Conservation (phyloP, 208 protist genomes). For the Crithidia thermophila region DNA sequence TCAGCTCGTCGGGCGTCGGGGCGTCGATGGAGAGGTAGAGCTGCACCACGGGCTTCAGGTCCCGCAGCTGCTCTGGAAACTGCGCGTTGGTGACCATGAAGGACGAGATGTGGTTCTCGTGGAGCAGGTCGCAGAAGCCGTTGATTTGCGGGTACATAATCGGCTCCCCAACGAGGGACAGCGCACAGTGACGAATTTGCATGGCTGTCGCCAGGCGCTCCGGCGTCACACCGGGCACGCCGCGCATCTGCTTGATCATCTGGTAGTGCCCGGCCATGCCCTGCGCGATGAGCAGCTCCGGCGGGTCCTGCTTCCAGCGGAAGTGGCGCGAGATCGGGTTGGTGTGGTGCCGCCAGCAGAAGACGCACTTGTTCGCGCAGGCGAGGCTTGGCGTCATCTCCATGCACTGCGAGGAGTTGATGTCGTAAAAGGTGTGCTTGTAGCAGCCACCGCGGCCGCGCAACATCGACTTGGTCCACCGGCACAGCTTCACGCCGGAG, state of each 20-base stretch:
- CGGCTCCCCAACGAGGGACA: slow-evolving; percentile 96
- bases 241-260: slow-evolving; percentile 92
- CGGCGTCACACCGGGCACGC: slow-evolving; percentile 92
- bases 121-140: slow-evolving; percentile 82
- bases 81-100: slow-evolving; percentile 97
- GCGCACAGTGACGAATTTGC: slow-evolving; percentile 90
- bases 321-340: slow-evolving; percentile 93
- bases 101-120: slow-evolving; percentile 87
- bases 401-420: slow-evolving; percentile 96
- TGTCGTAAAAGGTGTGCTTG: slow-evolving; percentile 98
- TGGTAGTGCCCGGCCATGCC: slow-evolving; percentile 74
- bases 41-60: slow-evolving; percentile 90
- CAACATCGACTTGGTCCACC: slow-evolving; percentile 98
- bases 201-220: slow-evolving; percentile 87
- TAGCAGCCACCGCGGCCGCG: slow-evolving; percentile 97
- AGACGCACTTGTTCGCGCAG: slow-evolving; percentile 97
- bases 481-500: slow-evolving; percentile 97
- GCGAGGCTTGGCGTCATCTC: slow-evolving; percentile 97
- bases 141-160: slow-evolving; percentile 98
- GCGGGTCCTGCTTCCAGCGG: slow-evolving; percentile 92
- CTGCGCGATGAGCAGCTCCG: slow-evolving; percentile 75
- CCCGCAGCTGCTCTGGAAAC: slow-evolving; percentile 85
- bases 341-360: slow-evolving; percentile 96
- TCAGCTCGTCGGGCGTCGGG: slow-evolving; percentile 87
- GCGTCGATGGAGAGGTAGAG: slow-evolving; percentile 96